Percentiles rank a stretch among this genome's conserved stretches.
Conservation (phyloP, 176 grass and related monocot genomes). For the Avena eriantha region DNA sequence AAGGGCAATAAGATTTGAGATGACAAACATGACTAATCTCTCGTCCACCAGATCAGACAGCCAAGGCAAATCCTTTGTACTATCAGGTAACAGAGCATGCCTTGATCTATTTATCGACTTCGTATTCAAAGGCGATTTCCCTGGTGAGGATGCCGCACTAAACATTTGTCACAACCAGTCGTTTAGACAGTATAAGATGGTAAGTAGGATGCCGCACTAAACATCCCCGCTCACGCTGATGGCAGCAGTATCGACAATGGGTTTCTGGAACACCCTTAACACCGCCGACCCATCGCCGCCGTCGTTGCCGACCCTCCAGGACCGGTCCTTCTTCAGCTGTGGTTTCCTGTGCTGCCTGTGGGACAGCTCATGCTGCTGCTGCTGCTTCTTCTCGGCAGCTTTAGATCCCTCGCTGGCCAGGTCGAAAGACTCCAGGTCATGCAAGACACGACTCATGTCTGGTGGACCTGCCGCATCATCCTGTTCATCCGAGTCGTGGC, state of each 20-base stretch:
- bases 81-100: neutral
- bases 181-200: neutral
- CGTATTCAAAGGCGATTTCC: neutral
- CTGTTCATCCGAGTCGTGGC: neutral
- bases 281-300: slow-evolving; percentile 58
- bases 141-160: too few species aligned
- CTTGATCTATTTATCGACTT: neutral
- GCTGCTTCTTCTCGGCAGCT: slow-evolving; percentile 41
- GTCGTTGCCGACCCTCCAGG: slow-evolving; percentile 65
- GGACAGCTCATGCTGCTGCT: slow-evolving; percentile 24
- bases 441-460: slow-evolving; percentile 49
- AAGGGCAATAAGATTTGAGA: neutral
- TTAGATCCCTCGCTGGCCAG: slow-evolving; percentile 42
- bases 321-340: slow-evolving; percentile 74
- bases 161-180: neutral
- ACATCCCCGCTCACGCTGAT: slow-evolving; percentile 20
- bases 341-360: slow-evolving; percentile 66
- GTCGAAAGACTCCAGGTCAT: slow-evolving; percentile 66
- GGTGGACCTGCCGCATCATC: slow-evolving; percentile 2
- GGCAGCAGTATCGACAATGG: slow-evolving; percentile 15
- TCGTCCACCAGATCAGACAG: neutral
- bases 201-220: neutral
- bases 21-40: neutral
- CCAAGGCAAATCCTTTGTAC: too few species aligned
- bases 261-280: slow-evolving; percentile 64